Evolutionary conservation across 495 filamentous ascomycete species (phyloP).

Genomic region (Aspergillus diversus): DNA sequence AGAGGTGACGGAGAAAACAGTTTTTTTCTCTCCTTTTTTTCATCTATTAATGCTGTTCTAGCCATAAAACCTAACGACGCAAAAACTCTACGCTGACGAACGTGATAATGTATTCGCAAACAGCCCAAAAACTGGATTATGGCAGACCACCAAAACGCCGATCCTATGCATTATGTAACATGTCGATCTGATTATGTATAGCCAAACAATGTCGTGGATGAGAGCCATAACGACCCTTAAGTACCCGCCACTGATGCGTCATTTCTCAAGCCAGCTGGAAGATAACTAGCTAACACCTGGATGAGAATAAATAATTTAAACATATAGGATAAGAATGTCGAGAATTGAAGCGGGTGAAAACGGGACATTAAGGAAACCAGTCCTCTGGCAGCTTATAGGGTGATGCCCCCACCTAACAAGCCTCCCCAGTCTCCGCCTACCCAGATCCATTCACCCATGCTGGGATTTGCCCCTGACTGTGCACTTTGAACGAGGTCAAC

Average conservation of each 20-base stretch:
- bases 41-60: neutral
- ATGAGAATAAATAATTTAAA: neutral
- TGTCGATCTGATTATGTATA: slow-evolving; percentile 14
- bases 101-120: slow-evolving; percentile 3
- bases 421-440: slow-evolving; percentile 50
- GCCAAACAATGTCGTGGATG: slow-evolving; percentile 14
- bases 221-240: neutral
- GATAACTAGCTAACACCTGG: no score
- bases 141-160: slow-evolving; percentile 18
- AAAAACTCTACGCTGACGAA: neutral
- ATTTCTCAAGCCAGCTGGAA: neutral
- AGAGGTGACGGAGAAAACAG: neutral
- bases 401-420: slow-evolving; percentile 45
- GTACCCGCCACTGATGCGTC: slow-evolving; percentile 2
- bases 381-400: slow-evolving; percentile 28
- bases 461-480: slow-evolving; percentile 39
- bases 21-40: neutral
- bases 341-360: slow-evolving; percentile 15
- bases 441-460: slow-evolving; percentile 53
- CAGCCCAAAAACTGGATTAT: slow-evolving; percentile 4
- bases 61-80: neutral
- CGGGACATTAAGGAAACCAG: neutral
- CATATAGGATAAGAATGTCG: neutral
- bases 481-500: slow-evolving; percentile 43
- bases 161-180: slow-evolving; percentile 29